Percentiles rank a stretch among this genome's conserved stretches.
Evolutionary conservation across 2,329 filamentous ascomycete species (phyloP).

Genomic region (Pseudopithomyces maydicus): DNA sequence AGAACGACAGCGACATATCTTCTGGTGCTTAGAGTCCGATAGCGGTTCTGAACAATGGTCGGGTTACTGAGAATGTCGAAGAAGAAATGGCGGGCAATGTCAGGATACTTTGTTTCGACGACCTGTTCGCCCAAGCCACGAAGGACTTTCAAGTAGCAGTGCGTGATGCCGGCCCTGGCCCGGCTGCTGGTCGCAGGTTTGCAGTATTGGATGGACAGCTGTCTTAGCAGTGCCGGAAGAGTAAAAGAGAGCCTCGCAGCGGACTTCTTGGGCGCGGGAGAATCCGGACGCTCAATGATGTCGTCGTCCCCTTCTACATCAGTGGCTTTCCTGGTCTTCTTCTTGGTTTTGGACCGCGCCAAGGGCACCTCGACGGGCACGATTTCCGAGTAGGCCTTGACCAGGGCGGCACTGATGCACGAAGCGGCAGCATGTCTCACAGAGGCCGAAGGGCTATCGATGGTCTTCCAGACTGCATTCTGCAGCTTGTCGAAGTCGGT

Average conservation of each 20-base stretch:
- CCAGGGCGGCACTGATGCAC: constrained; percentile 80
- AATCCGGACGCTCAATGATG: constrained; percentile 67
- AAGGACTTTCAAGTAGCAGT: constrained; percentile 85
- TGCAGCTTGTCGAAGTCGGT: constrained; percentile 91
- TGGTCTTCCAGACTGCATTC: constrained; percentile 79
- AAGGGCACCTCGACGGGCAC: constrained; percentile 46
- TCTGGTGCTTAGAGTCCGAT: constrained; percentile 81
- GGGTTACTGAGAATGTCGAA: constrained; percentile 77
- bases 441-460: constrained; percentile 75
- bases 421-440: constrained; percentile 87
- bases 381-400: constrained; percentile 76
- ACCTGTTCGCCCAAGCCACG: constrained; percentile 78
- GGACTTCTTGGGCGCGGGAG: constrained; percentile 74
- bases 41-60: constrained; percentile 81
- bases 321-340: constrained; percentile 71
- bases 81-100: constrained; percentile 80
- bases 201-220: constrained; percentile 80
- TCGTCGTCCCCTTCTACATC: constrained; percentile 75
- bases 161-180: constrained; percentile 78
- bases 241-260: constrained; percentile 74
- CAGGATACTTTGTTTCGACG: constrained; percentile 82
- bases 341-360: constrained; percentile 66
- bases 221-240: constrained; percentile 76
- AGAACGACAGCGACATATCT: constrained; percentile 84
- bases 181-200: constrained; percentile 78